Evolutionary conservation across 805 yeast species (phyloP), one percentile per base, ranked within the genome.

Genomic region (Teunomyces atbi): DNA sequence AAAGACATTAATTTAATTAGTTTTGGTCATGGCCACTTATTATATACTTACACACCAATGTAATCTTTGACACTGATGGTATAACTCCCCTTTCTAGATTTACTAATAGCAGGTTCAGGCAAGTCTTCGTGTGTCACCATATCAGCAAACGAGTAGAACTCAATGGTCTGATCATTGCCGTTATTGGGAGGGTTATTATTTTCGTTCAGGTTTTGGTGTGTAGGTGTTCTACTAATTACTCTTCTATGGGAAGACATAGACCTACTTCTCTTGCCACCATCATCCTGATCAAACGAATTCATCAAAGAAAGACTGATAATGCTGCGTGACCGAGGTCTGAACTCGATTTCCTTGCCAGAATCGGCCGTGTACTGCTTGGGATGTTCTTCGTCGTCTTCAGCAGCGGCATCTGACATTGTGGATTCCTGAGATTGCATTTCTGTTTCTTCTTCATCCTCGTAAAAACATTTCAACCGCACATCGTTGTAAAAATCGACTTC

Each of bases 131-230:
- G 54, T 29, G 53, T 53, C 10, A 61, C 44, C 52, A 64, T 58
- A 27, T 65, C 69, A 2, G 67, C 68, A 51, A 56, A 65, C n/a
- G 66, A 61, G 47, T 61, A 65, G 41, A 57, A 65, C 28, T 64
- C 62, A 30, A 65, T 59, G 6, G 66, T 60, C n/a, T 54, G 48
- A 16, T 34, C 45, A 5, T 42, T 29, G 11, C 27, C 41, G n/a
- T 50, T 47, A 5, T 36, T 45, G 5, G 37, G 36, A 6, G 45
- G 26, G 2, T 23, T 23, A 23, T 23, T 23, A 23, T 23, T 43
- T 3, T 29, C 34, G 3, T 35, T 18, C 6, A 13, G 12, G 3
- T 16, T 27, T 19, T 38, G 39, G 19, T 37, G 41, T 1, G 42
- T 27, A 16, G 30, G 33, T 6, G 21, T 28, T 11, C 42, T 15